Conservation (phyloP, 2,329 filamentous ascomycete species). For the Elsinoe ampelina region DNA sequence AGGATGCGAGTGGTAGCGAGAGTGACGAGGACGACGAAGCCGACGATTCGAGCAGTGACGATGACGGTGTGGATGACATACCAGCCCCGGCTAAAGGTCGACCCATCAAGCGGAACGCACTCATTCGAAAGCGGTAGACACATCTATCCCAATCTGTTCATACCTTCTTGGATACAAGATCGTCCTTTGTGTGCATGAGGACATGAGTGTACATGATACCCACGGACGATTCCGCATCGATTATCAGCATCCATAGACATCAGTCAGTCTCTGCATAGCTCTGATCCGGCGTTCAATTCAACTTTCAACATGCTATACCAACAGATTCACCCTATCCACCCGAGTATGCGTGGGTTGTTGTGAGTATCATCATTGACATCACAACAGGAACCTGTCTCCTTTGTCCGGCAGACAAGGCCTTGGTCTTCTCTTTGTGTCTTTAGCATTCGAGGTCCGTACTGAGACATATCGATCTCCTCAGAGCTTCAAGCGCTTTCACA, state of each 20-base stretch:
- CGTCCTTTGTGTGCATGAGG: conserved; percentile 23
- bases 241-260: not conserved
- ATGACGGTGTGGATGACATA: conserved; percentile 10
- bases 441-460: not conserved
- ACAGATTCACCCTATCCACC: not conserved
- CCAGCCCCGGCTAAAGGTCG: conserved; percentile 16
- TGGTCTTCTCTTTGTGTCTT: not conserved
- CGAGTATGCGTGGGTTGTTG: no score
- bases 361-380: not conserved
- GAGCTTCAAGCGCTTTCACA: not conserved
- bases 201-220: conserved; percentile 24
- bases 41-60: conserved; percentile 19
- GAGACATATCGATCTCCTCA: not conserved
- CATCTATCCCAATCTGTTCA: not conserved
- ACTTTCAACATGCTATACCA: not conserved
- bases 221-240: not conserved
- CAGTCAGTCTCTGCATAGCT: not conserved
- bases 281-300: not conserved
- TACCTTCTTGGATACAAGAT: conserved; percentile 15
- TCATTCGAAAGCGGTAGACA: conserved; percentile 21
- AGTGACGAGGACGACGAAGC: conserved; percentile 35
- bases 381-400: not conserved
- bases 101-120: conserved; percentile 15
- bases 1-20: conserved; percentile 32
- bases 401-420: not conserved